phyloP scores from a whole-genome alignment of 78 protist species.

The Dictyostelium citrinum region DNA sequence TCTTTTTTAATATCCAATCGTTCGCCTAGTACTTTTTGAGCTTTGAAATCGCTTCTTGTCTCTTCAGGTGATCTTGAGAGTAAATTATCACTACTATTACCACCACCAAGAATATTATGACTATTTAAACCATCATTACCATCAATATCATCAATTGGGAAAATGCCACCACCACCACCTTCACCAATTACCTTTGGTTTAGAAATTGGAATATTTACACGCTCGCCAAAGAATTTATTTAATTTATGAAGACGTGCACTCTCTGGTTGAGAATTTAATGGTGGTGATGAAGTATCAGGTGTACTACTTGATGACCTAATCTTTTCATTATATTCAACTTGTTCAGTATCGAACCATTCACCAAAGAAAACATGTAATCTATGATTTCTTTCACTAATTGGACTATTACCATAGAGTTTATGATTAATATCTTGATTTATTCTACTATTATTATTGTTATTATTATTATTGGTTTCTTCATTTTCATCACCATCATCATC shows the following conservation, averaged over 20 bases:
- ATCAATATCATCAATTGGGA: constrained; percentile 18
- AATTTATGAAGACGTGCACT: constrained; percentile 37
- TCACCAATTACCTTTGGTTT: not conserved
- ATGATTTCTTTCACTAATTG: constrained; percentile 33
- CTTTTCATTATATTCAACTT: constrained; percentile 62
- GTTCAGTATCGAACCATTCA: constrained; percentile 63
- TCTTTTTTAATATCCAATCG: constrained; percentile 36
- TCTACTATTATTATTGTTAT: not conserved
- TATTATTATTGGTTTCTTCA: not conserved
- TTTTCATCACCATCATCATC: not conserved
- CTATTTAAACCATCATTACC: not conserved
- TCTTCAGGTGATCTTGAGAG: constrained; percentile 43
- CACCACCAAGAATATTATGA: not conserved
- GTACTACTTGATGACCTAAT: constrained; percentile 22
- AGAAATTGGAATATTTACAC: constrained; percentile 14
- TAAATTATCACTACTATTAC: not conserved
- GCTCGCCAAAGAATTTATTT: constrained; percentile 69
- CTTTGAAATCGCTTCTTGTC: constrained; percentile 29
- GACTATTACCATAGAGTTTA: not conserved
- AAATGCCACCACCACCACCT: constrained; percentile 37
- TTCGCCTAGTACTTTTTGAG: constrained; percentile 60
- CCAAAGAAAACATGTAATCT: constrained; percentile 60
- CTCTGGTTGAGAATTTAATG: constrained; percentile 1
- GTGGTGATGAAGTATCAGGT: not conserved
- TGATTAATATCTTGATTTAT: constrained; percentile 2